These are phyloP conservation scores for Leptographium wingfieldii DNA, from an alignment of 2,329 filamentous ascomycete species.

Conservation along the genomic window DNA sequence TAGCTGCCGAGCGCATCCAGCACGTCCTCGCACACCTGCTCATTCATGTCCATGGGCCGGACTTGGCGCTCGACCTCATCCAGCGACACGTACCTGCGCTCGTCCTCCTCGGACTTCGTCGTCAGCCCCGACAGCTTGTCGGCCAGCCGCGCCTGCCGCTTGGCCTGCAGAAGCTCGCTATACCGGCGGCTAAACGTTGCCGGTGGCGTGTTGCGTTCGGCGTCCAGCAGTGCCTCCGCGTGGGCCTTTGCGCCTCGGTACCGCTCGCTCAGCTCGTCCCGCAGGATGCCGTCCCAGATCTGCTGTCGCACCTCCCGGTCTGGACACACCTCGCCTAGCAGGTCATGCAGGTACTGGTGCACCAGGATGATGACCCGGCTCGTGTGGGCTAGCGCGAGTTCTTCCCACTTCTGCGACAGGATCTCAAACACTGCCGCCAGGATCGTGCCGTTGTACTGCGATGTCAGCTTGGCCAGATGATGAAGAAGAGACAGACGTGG, in stretches of 20 bases:
- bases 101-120: neutral
- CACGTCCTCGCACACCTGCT: constrained; percentile 30
- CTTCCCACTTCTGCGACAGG: constrained; percentile 41
- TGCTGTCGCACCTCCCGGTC: constrained; percentile 28
- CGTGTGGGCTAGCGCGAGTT: constrained; percentile 34
- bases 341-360: constrained; percentile 35
- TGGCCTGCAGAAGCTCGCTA: constrained; percentile 23
- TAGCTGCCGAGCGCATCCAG: constrained; percentile 48
- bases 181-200: constrained; percentile 43
- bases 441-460: constrained; percentile 25
- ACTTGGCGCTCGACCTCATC: neutral
- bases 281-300: constrained; percentile 31
- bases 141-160: constrained; percentile 12
- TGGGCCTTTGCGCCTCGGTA: constrained; percentile 38
- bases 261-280: constrained; percentile 28
- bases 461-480: neutral
- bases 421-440: constrained; percentile 34
- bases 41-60: constrained; percentile 10
- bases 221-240: constrained; percentile 34
- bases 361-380: constrained; percentile 36
- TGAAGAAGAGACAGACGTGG: constrained; percentile 15
- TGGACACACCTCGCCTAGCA: constrained; percentile 29
- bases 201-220: constrained; percentile 33
- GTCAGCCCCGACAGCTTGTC: constrained; percentile 4
- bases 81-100: neutral